These are phyloP conservation scores for Wickerhamomyces mucosus DNA, from an alignment of 805 yeast genomes.

Conservation along the genomic window DNA sequence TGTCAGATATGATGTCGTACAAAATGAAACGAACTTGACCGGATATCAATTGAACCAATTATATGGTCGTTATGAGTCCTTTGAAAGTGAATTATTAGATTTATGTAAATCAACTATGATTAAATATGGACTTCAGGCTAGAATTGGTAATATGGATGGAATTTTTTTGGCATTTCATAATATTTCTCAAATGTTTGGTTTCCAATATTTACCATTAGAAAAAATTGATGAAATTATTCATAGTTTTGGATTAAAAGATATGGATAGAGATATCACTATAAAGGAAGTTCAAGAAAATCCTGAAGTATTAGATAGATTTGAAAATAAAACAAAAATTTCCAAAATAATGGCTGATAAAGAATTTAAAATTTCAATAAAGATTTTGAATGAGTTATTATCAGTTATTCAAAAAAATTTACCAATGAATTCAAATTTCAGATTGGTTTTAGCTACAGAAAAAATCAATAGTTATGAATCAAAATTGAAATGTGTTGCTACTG, in stretches of 20 bases:
- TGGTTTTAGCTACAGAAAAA: constrained; percentile 19
- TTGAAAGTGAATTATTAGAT: constrained; percentile 71
- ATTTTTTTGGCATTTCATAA: constrained; percentile 89
- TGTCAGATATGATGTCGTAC: constrained; percentile 62
- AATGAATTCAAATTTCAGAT: constrained; percentile 23
- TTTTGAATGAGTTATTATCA: constrained; percentile 40
- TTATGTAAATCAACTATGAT: constrained; percentile 66
- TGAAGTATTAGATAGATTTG: constrained; percentile 6
- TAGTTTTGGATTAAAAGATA: constrained; percentile 24
- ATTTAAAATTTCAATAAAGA: constrained; percentile 47
- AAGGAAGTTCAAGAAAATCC: constrained; percentile 4
- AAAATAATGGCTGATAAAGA: constrained; percentile 52
- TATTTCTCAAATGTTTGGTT: constrained; percentile 72
- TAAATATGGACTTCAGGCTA: constrained; percentile 83
- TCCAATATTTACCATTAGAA: constrained; percentile 71
- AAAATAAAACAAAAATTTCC: constrained; percentile 13
- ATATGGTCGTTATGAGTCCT: constrained; percentile 67
- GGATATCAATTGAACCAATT: constrained; percentile 57
- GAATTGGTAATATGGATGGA: constrained; percentile 96
- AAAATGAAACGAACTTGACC: constrained; percentile 34
- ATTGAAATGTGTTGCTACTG: constrained; percentile 24
- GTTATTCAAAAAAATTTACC: constrained; percentile 24
- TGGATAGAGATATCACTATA: constrained; percentile 1
- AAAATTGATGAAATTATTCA: constrained; percentile 63
- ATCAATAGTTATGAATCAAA: constrained; percentile 17